Conservation (phyloP, 1,284 basidiomycete species). For the Heterobasidion occidentale region DNA sequence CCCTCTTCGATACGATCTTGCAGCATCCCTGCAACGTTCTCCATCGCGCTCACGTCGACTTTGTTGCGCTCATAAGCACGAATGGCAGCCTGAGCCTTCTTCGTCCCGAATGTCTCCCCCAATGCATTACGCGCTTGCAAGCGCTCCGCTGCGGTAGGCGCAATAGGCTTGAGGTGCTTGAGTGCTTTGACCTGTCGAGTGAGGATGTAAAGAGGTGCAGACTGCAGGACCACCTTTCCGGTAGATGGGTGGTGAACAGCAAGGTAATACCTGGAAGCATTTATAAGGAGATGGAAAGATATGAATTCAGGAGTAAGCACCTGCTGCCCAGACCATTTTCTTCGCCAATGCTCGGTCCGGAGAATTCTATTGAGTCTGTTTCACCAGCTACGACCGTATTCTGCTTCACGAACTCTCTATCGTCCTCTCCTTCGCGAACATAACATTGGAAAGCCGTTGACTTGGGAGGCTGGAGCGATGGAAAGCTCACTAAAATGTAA, state of each 20-base stretch:
- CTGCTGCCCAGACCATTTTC: constrained; percentile 51
- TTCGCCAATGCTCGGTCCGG: constrained; percentile 35
- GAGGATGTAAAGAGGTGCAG: constrained; percentile 68
- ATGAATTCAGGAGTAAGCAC: constrained; percentile 29
- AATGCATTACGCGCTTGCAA: constrained; percentile 67
- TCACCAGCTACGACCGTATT: constrained; percentile 60
- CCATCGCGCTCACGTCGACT: constrained; percentile 82
- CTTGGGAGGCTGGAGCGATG: constrained; percentile 53
- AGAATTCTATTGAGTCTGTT: constrained; percentile 59
- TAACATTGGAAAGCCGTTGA: constrained; percentile 65
- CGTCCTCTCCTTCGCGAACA: constrained; percentile 26
- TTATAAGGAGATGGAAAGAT: constrained; percentile 2
- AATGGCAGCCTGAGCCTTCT: constrained; percentile 84
- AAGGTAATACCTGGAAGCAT: constrained; percentile 46
- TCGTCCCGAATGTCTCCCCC: constrained; percentile 88
- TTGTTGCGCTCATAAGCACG: constrained; percentile 80
- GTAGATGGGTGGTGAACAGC: constrained; percentile 69
- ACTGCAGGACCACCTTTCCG: constrained; percentile 58
- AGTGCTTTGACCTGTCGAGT: constrained; percentile 76
- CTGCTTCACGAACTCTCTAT: constrained; percentile 37
- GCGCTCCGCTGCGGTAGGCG: constrained; percentile 45
- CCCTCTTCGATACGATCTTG: constrained; percentile 75
- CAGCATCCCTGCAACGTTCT: constrained; percentile 69
- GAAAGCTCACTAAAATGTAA: constrained; percentile 58
- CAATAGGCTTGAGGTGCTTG: constrained; percentile 54